phyloP scores from a whole-genome alignment of 164 flowering plant species.

The Kalanchoe fedtschenkoi region DNA sequence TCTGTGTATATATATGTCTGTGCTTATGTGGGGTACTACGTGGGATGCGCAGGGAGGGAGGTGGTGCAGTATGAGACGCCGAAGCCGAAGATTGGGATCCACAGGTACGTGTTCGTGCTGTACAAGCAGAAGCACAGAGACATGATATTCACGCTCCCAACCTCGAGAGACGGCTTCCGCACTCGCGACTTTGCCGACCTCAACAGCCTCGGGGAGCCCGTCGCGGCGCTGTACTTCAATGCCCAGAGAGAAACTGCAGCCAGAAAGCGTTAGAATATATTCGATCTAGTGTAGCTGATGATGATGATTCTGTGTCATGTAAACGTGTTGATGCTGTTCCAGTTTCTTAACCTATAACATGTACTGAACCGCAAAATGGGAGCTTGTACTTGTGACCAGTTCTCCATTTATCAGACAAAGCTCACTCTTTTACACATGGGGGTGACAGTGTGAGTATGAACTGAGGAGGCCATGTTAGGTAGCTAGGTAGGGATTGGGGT shows the following conservation, averaged over 20 bases:
- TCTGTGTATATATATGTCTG: background rate
- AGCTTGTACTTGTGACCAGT: too few species aligned
- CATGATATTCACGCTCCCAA: background rate
- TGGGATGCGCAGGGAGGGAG: background rate
- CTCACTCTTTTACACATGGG: too few species aligned
- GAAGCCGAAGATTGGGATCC: conserved; percentile 4
- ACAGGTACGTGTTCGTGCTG: conserved; percentile 8
- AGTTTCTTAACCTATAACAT: background rate
- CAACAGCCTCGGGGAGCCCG: background rate
- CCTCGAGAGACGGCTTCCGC: conserved; percentile 1
- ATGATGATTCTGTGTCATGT: too few species aligned
- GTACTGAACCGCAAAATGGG: too few species aligned
- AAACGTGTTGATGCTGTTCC: too few species aligned
- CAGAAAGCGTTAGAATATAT: conserved; percentile 3
- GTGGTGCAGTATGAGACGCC: conserved; percentile 7
- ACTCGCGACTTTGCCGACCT: conserved; percentile 4
- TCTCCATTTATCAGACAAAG: too few species aligned
- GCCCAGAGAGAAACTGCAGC: conserved; percentile 11
- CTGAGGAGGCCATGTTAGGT: too few species aligned
- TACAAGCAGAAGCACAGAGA: conserved; percentile 5
- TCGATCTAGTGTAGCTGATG: too few species aligned
- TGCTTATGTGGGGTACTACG: background rate
- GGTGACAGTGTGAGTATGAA: too few species aligned
- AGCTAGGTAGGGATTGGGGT: too few species aligned
- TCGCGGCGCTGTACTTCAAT: conserved; percentile 7